Conservation (phyloP, 192 early-diverging fungal species). For the Diversispora epigaea region DNA sequence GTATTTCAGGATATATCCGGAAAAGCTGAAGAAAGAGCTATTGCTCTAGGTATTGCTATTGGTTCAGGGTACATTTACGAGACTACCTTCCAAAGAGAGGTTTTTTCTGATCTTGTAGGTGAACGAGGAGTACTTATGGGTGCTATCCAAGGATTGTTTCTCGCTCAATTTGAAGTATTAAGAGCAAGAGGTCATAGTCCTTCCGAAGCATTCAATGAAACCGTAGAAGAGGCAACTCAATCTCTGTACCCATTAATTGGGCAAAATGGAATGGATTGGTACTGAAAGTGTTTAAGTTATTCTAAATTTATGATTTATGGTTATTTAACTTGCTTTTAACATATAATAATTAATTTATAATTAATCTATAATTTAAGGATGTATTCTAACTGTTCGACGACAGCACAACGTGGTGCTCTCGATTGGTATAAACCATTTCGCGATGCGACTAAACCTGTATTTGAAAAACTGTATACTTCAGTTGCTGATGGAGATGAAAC, state of each 20-base stretch:
- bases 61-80: slow-evolving; percentile 97
- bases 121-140: slow-evolving; percentile 99
- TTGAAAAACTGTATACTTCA: slow-evolving; percentile 83
- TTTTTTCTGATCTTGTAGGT: slow-evolving; percentile 92
- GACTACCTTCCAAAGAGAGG: slow-evolving; percentile 96
- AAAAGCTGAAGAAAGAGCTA: slow-evolving; percentile 89
- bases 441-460: slow-evolving; percentile 89
- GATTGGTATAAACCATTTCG: slow-evolving; percentile 97
- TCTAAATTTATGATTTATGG: neutral
- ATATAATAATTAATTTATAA: neutral
- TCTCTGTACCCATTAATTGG: slow-evolving; percentile 95
- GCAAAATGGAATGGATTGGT: slow-evolving; percentile 88
- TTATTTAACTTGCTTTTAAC: neutral
- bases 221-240: slow-evolving; percentile 98
- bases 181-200: slow-evolving; percentile 91
- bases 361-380: slow-evolving; percentile 85
- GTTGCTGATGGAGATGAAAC: slow-evolving; percentile 89
- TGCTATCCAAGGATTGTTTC: slow-evolving; percentile 94
- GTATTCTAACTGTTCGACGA: slow-evolving; percentile 97
- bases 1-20: slow-evolving; percentile 93
- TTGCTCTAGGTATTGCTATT: slow-evolving; percentile 89
- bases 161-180: slow-evolving; percentile 95
- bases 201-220: slow-evolving; percentile 99
- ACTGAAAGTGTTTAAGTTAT: neutral
- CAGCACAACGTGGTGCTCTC: slow-evolving; percentile 92